Conservation (phyloP, 352 stramenopile species). For the Phytophthora pini region DNA sequence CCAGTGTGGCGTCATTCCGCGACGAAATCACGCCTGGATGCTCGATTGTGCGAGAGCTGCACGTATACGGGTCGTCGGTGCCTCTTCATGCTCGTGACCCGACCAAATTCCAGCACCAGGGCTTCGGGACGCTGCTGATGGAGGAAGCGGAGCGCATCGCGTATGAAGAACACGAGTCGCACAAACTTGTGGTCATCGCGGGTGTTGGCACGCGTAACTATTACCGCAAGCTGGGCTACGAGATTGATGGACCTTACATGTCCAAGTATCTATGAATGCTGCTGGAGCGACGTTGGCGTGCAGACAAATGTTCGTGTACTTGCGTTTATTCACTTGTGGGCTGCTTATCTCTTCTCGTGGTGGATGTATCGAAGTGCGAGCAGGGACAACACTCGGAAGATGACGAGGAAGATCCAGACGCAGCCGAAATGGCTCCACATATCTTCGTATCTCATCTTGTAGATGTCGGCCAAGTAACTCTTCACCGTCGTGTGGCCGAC, state of each 20-base stretch:
- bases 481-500: constrained; percentile 37
- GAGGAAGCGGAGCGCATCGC: constrained; percentile 97
- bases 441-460: constrained; percentile 26
- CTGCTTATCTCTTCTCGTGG: constrained; percentile 44
- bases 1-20: constrained; percentile 82
- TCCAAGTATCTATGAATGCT: constrained; percentile 88
- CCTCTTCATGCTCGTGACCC: constrained; percentile 94
- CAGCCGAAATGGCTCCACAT: constrained; percentile 25
- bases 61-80: constrained; percentile 98
- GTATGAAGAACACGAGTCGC: constrained; percentile 93
- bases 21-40: constrained; percentile 72
- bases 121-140: constrained; percentile 97
- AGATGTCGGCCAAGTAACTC: constrained; percentile 33
- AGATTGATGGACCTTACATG: constrained; percentile 98
- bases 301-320: neutral
- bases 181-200: constrained; percentile 97
- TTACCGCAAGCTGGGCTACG: constrained; percentile 97
- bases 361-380: constrained; percentile 44
- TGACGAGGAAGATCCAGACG: constrained; percentile 38
- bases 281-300: constrained; percentile 10
- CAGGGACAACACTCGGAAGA: constrained; percentile 39
- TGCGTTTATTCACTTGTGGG: constrained; percentile 7
- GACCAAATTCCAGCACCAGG: constrained; percentile 97
- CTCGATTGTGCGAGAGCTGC: constrained; percentile 91
- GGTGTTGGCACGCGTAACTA: constrained; percentile 97